These are phyloP conservation scores for Tolypocladium tundrense DNA, from an alignment of 2,329 filamentous ascomycete genomes.

Conservation along the genomic window DNA sequence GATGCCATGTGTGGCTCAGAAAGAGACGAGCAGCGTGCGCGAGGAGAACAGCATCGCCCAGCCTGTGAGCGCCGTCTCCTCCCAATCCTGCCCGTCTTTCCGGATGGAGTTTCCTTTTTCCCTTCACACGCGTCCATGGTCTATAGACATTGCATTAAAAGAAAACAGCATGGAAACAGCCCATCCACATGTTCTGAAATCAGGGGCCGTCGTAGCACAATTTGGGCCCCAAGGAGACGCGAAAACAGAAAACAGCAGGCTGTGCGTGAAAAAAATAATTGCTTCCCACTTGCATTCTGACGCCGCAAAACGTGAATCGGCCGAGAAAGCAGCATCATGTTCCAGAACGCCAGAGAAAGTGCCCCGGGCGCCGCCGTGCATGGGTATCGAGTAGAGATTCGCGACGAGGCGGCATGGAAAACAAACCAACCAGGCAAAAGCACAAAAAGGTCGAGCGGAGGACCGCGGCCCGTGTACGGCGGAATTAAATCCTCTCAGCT, in stretches of 20 bases:
- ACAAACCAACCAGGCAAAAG: conserved; percentile 5
- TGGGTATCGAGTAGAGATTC: conserved; percentile 7
- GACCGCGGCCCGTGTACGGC: conserved; percentile 13
- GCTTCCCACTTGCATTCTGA: background rate
- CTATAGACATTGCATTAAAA: background rate
- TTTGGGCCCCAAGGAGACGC: background rate
- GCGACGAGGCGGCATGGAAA: conserved; percentile 7
- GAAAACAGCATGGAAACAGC: background rate
- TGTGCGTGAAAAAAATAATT: background rate
- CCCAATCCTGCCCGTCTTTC: background rate
- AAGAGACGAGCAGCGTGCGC: background rate
- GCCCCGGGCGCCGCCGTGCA: conserved; percentile 10
- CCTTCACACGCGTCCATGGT: background rate
- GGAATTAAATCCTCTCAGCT: conserved; percentile 28
- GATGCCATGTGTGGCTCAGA: background rate
- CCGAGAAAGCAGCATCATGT: background rate
- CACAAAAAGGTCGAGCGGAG: conserved; percentile 18
- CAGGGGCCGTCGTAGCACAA: background rate
- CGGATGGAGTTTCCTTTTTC: background rate
- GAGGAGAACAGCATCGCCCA: background rate
- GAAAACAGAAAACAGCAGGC: background rate
- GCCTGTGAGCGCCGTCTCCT: background rate
- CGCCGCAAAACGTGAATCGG: background rate
- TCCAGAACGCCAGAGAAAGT: background rate
- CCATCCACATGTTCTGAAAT: background rate